Percentiles rank a stretch among this genome's conserved stretches.
Evolutionary conservation across 2,329 filamentous ascomycete genomes (phyloP).

Genomic region (Hyphodiscus sp.): DNA sequence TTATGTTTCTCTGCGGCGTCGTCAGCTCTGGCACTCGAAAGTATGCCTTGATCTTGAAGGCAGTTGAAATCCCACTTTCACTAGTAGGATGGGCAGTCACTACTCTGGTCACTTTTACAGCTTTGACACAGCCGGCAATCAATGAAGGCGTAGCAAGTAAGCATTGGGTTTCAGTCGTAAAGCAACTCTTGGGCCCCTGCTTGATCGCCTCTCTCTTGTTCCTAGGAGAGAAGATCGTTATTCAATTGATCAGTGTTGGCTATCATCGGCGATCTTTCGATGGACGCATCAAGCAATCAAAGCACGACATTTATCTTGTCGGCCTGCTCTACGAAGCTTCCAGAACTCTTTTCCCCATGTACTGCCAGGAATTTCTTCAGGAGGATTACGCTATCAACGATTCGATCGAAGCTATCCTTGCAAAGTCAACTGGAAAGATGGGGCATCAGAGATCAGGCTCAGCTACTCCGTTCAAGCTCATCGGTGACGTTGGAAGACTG

Average conservation of each 20-base stretch:
- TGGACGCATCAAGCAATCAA: slow-evolving; percentile 79
- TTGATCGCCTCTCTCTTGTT: slow-evolving; percentile 65
- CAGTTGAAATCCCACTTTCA: slow-evolving; percentile 59
- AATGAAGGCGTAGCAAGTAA: slow-evolving; percentile 7
- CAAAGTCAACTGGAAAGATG: slow-evolving; percentile 43
- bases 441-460: slow-evolving; percentile 49
- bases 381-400: slow-evolving; percentile 92
- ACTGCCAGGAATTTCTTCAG: slow-evolving; percentile 82
- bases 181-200: slow-evolving; percentile 58
- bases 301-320: slow-evolving; percentile 75
- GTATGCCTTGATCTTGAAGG: slow-evolving; percentile 58
- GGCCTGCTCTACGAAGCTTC: slow-evolving; percentile 88
- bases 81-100: slow-evolving; percentile 64
- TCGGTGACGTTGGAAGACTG: slow-evolving; percentile 67
- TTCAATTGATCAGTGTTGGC: slow-evolving; percentile 77
- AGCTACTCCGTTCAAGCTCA: slow-evolving; percentile 70
- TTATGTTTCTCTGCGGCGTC: slow-evolving; percentile 64
- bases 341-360: slow-evolving; percentile 80
- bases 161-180: slow-evolving; percentile 52
- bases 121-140: slow-evolving; percentile 37
- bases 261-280: slow-evolving; percentile 83
- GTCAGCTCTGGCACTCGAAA: slow-evolving; percentile 65
- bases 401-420: slow-evolving; percentile 63
- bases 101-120: slow-evolving; percentile 55
- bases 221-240: slow-evolving; percentile 69